Base-by-base conservation (phyloP, 1,284 basidiomycete species). In the Moesziomyces sp. region DNA sequence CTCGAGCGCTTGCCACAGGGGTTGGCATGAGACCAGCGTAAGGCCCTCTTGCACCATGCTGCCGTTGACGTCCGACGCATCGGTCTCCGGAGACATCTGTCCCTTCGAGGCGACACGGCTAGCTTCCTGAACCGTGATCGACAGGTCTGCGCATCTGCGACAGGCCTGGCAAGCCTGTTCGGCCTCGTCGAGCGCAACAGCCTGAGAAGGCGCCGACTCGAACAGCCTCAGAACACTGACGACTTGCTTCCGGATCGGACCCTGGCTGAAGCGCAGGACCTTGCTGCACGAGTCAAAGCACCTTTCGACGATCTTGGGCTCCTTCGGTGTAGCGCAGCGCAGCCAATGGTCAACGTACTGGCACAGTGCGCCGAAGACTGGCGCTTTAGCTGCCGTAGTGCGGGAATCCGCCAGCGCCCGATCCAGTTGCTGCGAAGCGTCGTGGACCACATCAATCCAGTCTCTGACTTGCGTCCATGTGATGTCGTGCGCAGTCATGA, bases 401-500 rank as follows among this genome's bases (percentile, higher is more conserved):
- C 26, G 48, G 16, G 47, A 5, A 16, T 6, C 4, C n/a, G 23
- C 5, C 5, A 3, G 3, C 3, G 45, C 0, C 11, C 16, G 16
- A 19, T 10, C 19, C 26, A 52, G 13, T 8, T 19, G 26, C 18
- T 33, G 44, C 21, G 52, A 46, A 44, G 52, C 47, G n/a, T 74
- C 60, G 9, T 52, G 54, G n/a, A 66, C 30, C 6, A 59, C 19
- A 9, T 72, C 68, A 40, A 75, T 87, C 93, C 93, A 96, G 0
- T 88, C 89, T 88, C 78, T 85, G 6, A 95, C 87, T 78, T 94
- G 93, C 56, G 90, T 93, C 95, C 94, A 97, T 4, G 92, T 86
- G 48, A 97, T 89, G 63, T 93, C 93, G 83, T 98, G 94, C 18
- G 87, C 87, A 0, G 92, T 93, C 8, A 90, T 91, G 8, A 93